Evolutionary conservation across 2,329 filamentous ascomycete species (phyloP).

Genomic region (Penicillium sclerotigenum): DNA sequence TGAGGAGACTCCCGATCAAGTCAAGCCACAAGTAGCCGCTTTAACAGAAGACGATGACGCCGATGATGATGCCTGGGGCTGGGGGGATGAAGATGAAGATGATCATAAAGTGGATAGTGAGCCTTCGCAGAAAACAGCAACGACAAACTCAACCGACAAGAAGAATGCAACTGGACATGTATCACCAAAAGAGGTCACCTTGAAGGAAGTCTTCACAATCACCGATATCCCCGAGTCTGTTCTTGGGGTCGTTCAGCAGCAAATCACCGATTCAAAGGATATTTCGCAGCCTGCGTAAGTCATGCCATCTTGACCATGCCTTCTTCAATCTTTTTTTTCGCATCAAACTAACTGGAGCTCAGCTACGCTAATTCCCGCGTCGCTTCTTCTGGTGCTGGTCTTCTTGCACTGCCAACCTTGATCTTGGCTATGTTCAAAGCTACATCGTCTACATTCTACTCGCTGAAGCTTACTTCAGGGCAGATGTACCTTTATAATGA

Average conservation of each 20-base stretch:
- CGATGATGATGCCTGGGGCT: conserved; percentile 73
- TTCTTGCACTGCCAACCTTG: conserved; percentile 47
- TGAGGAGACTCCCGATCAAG: conserved; percentile 30
- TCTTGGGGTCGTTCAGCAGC: conserved; percentile 40
- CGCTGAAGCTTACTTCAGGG: conserved; percentile 46
- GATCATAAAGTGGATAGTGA: conserved; percentile 27
- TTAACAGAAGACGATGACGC: conserved; percentile 36
- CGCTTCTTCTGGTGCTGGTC: conserved; percentile 41
- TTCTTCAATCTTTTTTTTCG: background rate
- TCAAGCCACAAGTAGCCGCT: conserved; percentile 14
- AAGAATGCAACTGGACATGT: conserved; percentile 14
- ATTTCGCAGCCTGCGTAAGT: conserved; percentile 40
- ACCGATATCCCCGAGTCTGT: conserved; percentile 83
- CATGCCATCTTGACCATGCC: background rate
- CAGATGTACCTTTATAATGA: conserved; percentile 67
- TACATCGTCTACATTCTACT: conserved; percentile 47
- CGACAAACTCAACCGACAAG: conserved; percentile 23
- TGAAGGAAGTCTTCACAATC: conserved; percentile 83
- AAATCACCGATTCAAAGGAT: conserved; percentile 42
- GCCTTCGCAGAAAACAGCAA: conserved; percentile 15
- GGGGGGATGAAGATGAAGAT: conserved; percentile 64
- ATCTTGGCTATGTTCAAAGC: conserved; percentile 52
- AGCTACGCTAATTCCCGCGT: conserved; percentile 38
- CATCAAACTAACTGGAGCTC: conserved; percentile 20
- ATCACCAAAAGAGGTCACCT: conserved; percentile 62